A percentile compares a stretch with the other conserved stretches of the same genome.
These are phyloP conservation scores for Fraxinus dipetala DNA, from an alignment of 305 asterid genomes.

Conservation along the genomic window DNA sequence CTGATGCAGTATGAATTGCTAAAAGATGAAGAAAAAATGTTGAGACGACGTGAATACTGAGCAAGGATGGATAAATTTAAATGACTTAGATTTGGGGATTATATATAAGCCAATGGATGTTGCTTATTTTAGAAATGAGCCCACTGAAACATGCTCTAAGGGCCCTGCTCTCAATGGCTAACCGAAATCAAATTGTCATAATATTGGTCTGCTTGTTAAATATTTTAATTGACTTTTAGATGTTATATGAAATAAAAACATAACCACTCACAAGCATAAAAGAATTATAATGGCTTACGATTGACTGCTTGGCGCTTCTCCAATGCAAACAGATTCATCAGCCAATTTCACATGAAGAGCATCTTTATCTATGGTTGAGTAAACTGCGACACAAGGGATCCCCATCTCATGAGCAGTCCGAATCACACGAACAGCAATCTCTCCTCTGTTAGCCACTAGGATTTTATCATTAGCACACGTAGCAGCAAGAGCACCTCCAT, in stretches of 20 bases:
- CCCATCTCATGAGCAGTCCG: constrained; percentile 99
- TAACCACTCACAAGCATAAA: not conserved
- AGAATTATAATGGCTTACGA: constrained; percentile 57
- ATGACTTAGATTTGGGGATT: not conserved
- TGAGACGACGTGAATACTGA: not conserved
- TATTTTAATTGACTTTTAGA: not conserved
- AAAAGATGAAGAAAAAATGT: not conserved
- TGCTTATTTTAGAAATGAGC: not conserved
- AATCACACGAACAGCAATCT: constrained; percentile 94
- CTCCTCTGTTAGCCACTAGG: constrained; percentile 96
- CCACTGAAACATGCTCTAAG: not conserved
- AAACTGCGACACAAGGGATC: constrained; percentile 94
- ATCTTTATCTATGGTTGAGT: constrained; percentile 91
- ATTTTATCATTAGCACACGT: constrained; percentile 71
- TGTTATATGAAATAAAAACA: not conserved
- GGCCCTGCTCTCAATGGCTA: not conserved
- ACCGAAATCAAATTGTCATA: not conserved
- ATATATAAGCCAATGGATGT: not conserved
- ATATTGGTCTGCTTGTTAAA: not conserved
- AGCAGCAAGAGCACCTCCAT: constrained; percentile 62
- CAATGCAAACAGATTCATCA: constrained; percentile 97
- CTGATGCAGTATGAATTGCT: not conserved
- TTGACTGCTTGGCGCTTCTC: constrained; percentile 98
- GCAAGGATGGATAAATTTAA: not conserved
- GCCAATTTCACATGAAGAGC: constrained; percentile 97